Evolutionary conservation across 2,329 filamentous ascomycete species (phyloP), one percentile per base, ranked within the genome.

Genomic region (Aspergillus sp.): DNA sequence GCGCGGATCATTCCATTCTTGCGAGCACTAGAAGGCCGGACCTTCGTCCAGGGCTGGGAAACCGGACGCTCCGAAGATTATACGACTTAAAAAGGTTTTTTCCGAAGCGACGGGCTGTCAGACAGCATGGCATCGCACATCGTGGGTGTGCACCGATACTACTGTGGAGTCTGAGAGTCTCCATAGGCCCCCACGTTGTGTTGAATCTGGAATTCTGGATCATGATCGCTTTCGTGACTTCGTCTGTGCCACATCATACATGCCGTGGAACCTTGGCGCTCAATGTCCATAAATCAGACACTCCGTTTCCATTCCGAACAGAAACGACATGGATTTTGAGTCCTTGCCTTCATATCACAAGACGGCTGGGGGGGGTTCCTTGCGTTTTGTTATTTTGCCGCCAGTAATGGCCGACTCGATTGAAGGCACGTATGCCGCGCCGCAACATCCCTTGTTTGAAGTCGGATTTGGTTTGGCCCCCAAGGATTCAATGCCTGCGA

Each of bases 251-350:
- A 9, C 44, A 54, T 12, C 27, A 11, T 31, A 31, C 27, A 40
- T 58, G 50, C 40, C 31, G 56, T 58, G 56, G 45, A 54, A 54
- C 56, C 27, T 39, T 17, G 37, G 31, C 27, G 12, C n/a, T 37
- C 41, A 52, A 19, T 25, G 8, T 37, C 48, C 25, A 41, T 46
- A 47, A 56, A 53, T 50, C 37, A 53, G 50, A 50, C 21, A 43
- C 40, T 11, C 4, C 15, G 23, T 39, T 43, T 35, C 39, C 21
- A 17, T 23, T 39, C 15, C 35, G 21, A 21, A 12, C 48, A 51
- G 40, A 17, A 31, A 31, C 14, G 31, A 35, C 5, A 31, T 15
- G n/a, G 17, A 39, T 14, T 37, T 50, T 31, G 35, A 50, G 48
- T 33, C 37, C 15, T n/a, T 31, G 49, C 15, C 39, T 19, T 5